A percentile compares a stretch with the other conserved stretches of the same genome.
These are phyloP conservation scores for Atractiella rhizophila DNA, from an alignment of 768 basidiomycete genomes.

Conservation along the genomic window DNA sequence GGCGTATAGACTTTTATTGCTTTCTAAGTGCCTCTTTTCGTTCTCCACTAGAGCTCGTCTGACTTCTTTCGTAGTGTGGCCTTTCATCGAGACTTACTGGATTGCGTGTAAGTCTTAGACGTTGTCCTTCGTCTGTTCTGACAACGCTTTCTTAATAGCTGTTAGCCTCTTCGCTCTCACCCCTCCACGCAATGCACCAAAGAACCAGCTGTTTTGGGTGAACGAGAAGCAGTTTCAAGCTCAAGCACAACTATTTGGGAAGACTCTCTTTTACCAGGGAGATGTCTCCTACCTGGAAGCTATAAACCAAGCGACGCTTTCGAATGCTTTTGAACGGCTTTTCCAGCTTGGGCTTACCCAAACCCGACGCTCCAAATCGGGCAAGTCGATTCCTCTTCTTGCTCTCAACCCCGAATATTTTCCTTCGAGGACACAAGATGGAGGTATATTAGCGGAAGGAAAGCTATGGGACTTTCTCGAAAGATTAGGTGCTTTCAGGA, in stretches of 20 bases:
- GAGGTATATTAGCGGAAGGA: constrained; percentile 6
- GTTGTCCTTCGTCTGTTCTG: too few species aligned
- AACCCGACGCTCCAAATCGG: constrained; percentile 2
- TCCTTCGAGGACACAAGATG: neutral
- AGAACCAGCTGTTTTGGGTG: constrained; percentile 7
- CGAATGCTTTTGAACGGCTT: constrained; percentile 14
- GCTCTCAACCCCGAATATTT: constrained; percentile 14
- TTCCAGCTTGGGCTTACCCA: constrained; percentile 12
- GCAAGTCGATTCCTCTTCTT: constrained; percentile 11
- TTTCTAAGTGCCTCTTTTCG: constrained; percentile 5
- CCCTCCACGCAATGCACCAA: neutral
- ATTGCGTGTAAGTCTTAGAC: too few species aligned
- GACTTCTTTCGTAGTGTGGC: constrained; percentile 1
- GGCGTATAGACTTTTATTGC: constrained; percentile 15
- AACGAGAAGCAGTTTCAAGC: constrained; percentile 8
- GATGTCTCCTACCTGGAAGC: constrained; percentile 15
- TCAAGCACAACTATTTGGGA: constrained; percentile 7
- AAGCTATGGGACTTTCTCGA: constrained; percentile 12
- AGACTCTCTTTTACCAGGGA: constrained; percentile 12
- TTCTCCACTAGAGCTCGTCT: neutral
- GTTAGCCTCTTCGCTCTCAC: constrained; percentile 12
- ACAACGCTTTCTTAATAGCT: too few species aligned
- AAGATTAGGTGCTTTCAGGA: constrained; percentile 11
- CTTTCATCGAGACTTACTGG: constrained; percentile 12
- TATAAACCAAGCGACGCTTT: constrained; percentile 13